Percentiles rank a stretch among this genome's conserved stretches.
Conservation (phyloP, 371 early-diverging fungal species). For the Syncephalastrum racemosum region DNA sequence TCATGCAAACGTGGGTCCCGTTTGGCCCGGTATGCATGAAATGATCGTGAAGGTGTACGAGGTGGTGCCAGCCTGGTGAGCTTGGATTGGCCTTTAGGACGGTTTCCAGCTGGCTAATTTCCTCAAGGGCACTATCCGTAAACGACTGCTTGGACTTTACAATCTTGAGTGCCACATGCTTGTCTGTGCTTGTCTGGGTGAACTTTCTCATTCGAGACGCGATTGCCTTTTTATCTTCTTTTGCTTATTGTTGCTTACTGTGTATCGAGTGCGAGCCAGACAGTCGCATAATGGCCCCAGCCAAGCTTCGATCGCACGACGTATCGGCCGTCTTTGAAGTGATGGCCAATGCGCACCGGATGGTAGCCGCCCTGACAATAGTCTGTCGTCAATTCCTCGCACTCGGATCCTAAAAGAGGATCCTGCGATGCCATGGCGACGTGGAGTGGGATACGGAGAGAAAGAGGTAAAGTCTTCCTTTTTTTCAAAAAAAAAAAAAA, state of each 20-base stretch:
- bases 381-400: slow-evolving; percentile 89
- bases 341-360: slow-evolving; percentile 83
- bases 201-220: neutral
- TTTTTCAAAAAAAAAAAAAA: too few relatives aligned
- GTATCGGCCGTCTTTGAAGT: slow-evolving; percentile 81
- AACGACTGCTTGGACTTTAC: slow-evolving; percentile 95
- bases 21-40: slow-evolving; percentile 91
- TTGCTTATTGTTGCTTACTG: slow-evolving; percentile 44
- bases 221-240: slow-evolving; percentile 2
- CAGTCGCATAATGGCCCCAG: slow-evolving; percentile 98
- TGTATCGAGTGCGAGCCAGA: slow-evolving; percentile 89
- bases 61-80: slow-evolving; percentile 60
- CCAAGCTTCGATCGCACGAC: slow-evolving; percentile 88
- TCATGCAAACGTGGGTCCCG: slow-evolving; percentile 95
- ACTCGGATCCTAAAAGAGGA: slow-evolving; percentile 45
- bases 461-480: too few relatives aligned
- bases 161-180: slow-evolving; percentile 93
- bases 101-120: slow-evolving; percentile 86
- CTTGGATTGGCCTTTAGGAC: slow-evolving; percentile 67
- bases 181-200: slow-evolving; percentile 45
- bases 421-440: too few relatives aligned
- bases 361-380: slow-evolving; percentile 95
- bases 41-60: slow-evolving; percentile 85
- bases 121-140: slow-evolving; percentile 94
- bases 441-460: too few relatives aligned